These are phyloP conservation scores for Neurospora sp. DNA, from an alignment of 2,329 filamentous ascomycete genomes.

Conservation along the genomic window DNA sequence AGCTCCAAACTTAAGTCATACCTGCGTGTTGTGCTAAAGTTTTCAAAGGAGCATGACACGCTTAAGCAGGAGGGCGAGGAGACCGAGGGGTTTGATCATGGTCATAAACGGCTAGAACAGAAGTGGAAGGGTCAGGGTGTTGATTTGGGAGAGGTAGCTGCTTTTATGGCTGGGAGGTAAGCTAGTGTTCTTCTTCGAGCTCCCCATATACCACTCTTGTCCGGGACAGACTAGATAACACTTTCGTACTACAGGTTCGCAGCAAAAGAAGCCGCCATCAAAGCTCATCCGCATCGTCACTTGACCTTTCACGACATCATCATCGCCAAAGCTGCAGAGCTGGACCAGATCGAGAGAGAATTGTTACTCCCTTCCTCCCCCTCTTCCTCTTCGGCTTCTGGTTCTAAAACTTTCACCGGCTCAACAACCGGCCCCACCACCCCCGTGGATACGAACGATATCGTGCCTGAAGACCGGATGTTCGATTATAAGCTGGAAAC, in stretches of 20 bases:
- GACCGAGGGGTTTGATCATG: neutral
- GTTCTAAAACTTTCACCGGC: neutral
- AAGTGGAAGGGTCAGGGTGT: neutral
- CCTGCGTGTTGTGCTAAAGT: neutral
- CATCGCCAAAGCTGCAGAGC: slow-evolving; percentile 21
- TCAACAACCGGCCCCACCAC: neutral
- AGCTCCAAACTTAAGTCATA: slow-evolving; percentile 5
- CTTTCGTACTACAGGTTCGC: slow-evolving; percentile 41
- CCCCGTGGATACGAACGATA: too few relatives aligned
- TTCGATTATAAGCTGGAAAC: neutral
- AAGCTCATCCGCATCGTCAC: slow-evolving; percentile 52
- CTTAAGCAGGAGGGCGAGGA: slow-evolving; percentile 1
- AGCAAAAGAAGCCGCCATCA: slow-evolving; percentile 66
- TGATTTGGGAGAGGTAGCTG: slow-evolving; percentile 23
- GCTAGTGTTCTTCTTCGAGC: slow-evolving; percentile 9
- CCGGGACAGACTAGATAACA: neutral
- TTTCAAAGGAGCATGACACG: slow-evolving; percentile 7
- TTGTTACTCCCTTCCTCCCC: neutral
- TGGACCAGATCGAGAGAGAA: neutral
- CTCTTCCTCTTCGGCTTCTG: neutral
- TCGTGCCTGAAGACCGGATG: neutral
- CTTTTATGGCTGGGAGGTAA: slow-evolving; percentile 36
- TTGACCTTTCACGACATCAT: slow-evolving; percentile 54
- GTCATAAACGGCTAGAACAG: neutral
- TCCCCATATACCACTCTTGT: neutral